phyloP scores from a whole-genome alignment of 768 basidiomycete species.

The Boletus tomentosulus region DNA sequence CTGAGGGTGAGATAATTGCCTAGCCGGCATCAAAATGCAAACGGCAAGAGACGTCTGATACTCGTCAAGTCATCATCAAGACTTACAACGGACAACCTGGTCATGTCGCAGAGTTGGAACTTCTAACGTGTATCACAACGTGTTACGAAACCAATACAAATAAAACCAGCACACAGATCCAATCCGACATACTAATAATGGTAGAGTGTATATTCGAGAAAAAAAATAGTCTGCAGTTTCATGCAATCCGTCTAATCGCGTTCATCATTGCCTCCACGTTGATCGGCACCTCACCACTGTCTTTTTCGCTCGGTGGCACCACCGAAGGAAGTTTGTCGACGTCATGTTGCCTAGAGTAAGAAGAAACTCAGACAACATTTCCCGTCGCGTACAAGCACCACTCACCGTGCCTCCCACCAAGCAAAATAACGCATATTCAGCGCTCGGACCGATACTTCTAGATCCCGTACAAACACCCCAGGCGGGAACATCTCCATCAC shows the following conservation, averaged over 20 bases:
- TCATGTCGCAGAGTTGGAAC: too few species aligned
- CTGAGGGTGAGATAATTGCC: too few species aligned
- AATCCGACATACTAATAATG: background rate
- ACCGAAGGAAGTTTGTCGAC: slow-evolving; percentile 33
- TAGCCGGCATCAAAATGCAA: too few species aligned
- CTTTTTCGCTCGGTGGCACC: slow-evolving; percentile 21
- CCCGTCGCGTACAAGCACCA: background rate
- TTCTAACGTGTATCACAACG: background rate
- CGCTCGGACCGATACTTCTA: slow-evolving; percentile 51
- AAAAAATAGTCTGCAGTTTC: background rate
- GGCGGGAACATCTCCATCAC: slow-evolving; percentile 77
- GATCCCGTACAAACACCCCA: slow-evolving; percentile 60
- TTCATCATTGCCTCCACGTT: slow-evolving; percentile 41
- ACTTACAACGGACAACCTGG: background rate
- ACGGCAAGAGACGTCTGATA: background rate
- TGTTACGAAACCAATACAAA: background rate
- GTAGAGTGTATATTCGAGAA: background rate
- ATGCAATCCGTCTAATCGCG: slow-evolving; percentile 27
- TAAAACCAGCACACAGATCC: background rate
- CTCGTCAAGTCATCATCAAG: background rate
- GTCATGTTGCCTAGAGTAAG: slow-evolving; percentile 33
- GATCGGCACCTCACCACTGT: slow-evolving; percentile 30
- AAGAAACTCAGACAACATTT: background rate
- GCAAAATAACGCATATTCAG: slow-evolving; percentile 56
- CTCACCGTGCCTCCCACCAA: slow-evolving; percentile 45